These are phyloP conservation scores for Ampelocalamus luodianensis DNA, from an alignment of 176 grass and related monocot genomes.

Conservation along the genomic window DNA sequence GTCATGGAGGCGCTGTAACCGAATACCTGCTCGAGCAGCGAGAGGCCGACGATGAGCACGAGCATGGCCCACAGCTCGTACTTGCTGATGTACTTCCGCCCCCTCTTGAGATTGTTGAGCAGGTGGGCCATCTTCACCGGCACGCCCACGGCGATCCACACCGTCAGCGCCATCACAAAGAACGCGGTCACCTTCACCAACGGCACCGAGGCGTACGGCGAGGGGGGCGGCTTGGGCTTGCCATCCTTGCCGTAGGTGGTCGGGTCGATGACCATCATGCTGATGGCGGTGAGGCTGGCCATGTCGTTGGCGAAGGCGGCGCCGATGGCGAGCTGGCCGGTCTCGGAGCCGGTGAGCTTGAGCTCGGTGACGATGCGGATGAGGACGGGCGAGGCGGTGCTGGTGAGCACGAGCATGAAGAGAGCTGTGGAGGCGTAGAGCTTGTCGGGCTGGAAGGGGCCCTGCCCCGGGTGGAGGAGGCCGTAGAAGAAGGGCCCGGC, in stretches of 20 bases:
- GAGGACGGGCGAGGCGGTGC: slow-evolving; percentile 66
- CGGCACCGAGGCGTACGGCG: not conserved
- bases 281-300: slow-evolving; percentile 40
- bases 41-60: slow-evolving; percentile 43
- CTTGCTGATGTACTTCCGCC: slow-evolving; percentile 54
- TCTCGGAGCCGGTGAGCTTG: slow-evolving; percentile 65
- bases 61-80: slow-evolving; percentile 47
- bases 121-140: not conserved
- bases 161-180: not conserved
- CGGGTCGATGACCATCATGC: slow-evolving; percentile 23
- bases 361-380: slow-evolving; percentile 76
- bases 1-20: slow-evolving; percentile 61
- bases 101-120: slow-evolving; percentile 45
- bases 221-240: not conserved
- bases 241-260: slow-evolving; percentile 9
- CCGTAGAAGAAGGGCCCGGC: slow-evolving; percentile 36
- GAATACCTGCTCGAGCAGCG: not conserved
- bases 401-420: slow-evolving; percentile 53
- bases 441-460: not conserved
- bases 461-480: slow-evolving; percentile 26
- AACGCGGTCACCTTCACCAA: not conserved
- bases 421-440: slow-evolving; percentile 43
- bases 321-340: slow-evolving; percentile 65
- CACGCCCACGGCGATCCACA: not conserved
- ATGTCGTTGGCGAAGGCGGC: slow-evolving; percentile 68